Evolutionary conservation across 2,329 filamentous ascomycete species (phyloP), one percentile per base, ranked within the genome.

Genomic region (Rasamsonia emersonii): DNA sequence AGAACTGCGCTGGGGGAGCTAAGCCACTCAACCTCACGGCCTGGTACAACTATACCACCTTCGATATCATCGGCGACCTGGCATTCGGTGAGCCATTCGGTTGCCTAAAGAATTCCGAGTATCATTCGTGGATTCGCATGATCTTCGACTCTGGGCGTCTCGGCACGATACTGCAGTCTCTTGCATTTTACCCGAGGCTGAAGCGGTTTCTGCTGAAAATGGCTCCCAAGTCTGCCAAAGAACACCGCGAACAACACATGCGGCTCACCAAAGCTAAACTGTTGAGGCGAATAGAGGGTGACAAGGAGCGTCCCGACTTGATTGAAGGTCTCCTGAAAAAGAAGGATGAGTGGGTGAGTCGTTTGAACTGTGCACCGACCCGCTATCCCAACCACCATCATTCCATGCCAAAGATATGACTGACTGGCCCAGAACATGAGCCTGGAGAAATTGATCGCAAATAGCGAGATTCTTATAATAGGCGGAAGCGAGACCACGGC

Each of bases 401-500:
- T n/a, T n/a, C n/a, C n/a, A n/a, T n/a, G n/a, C n/a, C n/a, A n/a
- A n/a, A n/a, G n/a, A n/a, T n/a, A n/a, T n/a, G n/a, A n/a, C n/a
- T n/a, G n/a, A n/a, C n/a, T n/a, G n/a, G n/a, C 3, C 5, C 13
- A 40, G 33, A 38, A 27, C 11, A 28, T 33, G 23, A 35, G 27
- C 17, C 27, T 33, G 24, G 43, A 35, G 1, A 56, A 63, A 30
- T 54, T 65, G 24, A 44, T 56, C 24, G 30, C 43, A 3, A 62
- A 58, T 24, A 44, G 51, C 1, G 35, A 46, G 4, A 30, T 53
- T 11, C 26, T 65, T 23, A 45, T 65, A 5, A 31, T 56, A 2
- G 65, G 60, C 0, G 66, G 65, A 0, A 58, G 52, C 4, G 65
- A 70, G 33, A 70, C 67, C 0, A 69, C 64, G 0, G 65, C 65